A percentile compares a stretch with the other conserved stretches of the same genome.
These are phyloP conservation scores for Pisolithus microcarpus DNA, from an alignment of 768 basidiomycete species.

Conservation along the genomic window DNA sequence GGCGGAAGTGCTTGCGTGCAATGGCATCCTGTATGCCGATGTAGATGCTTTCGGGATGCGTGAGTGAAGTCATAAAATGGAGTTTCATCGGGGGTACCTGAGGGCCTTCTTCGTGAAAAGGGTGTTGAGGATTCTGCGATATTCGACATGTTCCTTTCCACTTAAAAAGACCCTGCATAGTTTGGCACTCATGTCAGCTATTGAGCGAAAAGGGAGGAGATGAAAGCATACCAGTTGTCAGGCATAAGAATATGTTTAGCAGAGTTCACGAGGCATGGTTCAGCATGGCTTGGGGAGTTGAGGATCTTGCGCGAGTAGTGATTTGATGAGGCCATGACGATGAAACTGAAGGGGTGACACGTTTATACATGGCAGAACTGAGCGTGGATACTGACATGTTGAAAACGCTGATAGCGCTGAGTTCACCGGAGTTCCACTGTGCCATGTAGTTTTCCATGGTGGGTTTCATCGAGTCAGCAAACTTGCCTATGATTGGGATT, in stretches of 20 bases:
- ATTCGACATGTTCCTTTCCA: slow-evolving; percentile 89
- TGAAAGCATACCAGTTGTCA: slow-evolving; percentile 70
- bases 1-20: slow-evolving; percentile 63
- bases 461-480: slow-evolving; percentile 86
- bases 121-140: slow-evolving; percentile 82
- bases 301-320: slow-evolving; percentile 91
- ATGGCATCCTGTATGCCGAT: slow-evolving; percentile 76
- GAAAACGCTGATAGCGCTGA: slow-evolving; percentile 91
- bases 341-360: slow-evolving; percentile 61
- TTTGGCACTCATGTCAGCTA: neutral
- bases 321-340: slow-evolving; percentile 95
- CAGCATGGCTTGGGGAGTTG: slow-evolving; percentile 87
- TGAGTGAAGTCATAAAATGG: neutral
- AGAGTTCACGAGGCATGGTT: slow-evolving; percentile 89
- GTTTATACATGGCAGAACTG: slow-evolving; percentile 3
- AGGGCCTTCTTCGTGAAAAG: slow-evolving; percentile 95
- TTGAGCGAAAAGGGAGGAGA: neutral
- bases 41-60: slow-evolving; percentile 54
- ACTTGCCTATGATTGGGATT: slow-evolving; percentile 96
- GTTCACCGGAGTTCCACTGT: slow-evolving; percentile 86
- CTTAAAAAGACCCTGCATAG: slow-evolving; percentile 89
- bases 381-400: slow-evolving; percentile 66
- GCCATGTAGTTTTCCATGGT: slow-evolving; percentile 87
- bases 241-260: slow-evolving; percentile 80
- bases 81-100: slow-evolving; percentile 37